Evolutionary conservation across 2,329 filamentous ascomycete genomes (phyloP).

Genomic region (Fusarium acutatum): DNA sequence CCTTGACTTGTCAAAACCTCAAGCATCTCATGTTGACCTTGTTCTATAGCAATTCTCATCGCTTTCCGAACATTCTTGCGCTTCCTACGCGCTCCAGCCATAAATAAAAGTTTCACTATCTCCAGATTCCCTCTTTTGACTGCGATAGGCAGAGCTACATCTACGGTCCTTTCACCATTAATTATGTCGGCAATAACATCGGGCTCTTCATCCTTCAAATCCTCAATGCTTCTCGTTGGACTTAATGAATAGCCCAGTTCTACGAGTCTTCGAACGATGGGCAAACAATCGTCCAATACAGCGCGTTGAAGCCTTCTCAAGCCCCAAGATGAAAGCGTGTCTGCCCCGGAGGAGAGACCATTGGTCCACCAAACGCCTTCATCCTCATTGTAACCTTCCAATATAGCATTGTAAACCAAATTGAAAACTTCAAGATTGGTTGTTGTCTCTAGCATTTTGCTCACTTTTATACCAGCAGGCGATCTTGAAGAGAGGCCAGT

Average conservation of each 20-base stretch:
- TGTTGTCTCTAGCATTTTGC: background rate
- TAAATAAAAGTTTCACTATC: background rate
- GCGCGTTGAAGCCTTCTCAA: background rate
- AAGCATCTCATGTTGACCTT: rapidly evolving
- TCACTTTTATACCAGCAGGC: background rate
- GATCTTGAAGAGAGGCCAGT: background rate
- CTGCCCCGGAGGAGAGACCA: rapidly evolving
- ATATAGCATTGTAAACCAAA: background rate
- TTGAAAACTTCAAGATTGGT: background rate
- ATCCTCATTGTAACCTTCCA: background rate
- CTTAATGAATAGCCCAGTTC: background rate
- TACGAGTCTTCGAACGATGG: background rate
- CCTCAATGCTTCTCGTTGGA: background rate
- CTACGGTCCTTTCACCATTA: background rate
- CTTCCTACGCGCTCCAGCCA: background rate
- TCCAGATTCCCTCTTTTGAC: background rate
- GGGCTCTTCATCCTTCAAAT: background rate
- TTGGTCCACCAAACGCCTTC: background rate
- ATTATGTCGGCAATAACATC: background rate
- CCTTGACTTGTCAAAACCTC: background rate
- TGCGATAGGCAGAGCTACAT: background rate
- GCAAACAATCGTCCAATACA: background rate
- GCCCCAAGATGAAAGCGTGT: background rate
- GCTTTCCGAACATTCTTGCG: background rate
- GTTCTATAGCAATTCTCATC: background rate